Percentiles rank a stretch among this genome's conserved stretches.
These are phyloP conservation scores for Mycena crocata DNA, from an alignment of 768 basidiomycete species.

Conservation along the genomic window DNA sequence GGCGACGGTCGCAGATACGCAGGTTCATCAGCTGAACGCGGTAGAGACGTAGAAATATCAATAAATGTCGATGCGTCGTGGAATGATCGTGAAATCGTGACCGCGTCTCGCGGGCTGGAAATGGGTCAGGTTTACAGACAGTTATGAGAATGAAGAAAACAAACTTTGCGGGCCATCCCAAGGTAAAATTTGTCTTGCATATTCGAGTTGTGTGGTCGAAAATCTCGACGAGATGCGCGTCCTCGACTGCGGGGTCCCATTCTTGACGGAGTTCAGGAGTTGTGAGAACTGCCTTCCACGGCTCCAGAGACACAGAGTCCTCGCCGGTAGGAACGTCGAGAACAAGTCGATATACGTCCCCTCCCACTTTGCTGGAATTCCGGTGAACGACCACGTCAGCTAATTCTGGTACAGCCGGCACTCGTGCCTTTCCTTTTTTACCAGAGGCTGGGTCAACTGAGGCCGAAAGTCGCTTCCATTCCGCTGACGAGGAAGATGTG, in stretches of 20 bases:
- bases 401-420: conserved; percentile 65
- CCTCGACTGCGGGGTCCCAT: conserved; percentile 95
- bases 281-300: conserved; percentile 83
- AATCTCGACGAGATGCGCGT: conserved; percentile 84
- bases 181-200: conserved; percentile 87
- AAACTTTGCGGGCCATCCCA: conserved; percentile 98
- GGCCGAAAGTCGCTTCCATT: conserved; percentile 86
- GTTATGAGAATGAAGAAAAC: conserved; percentile 45
- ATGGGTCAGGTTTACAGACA: conserved; percentile 26
- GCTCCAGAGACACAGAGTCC: conserved; percentile 73
- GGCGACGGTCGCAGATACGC: conserved; percentile 92
- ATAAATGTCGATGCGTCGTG: conserved; percentile 85
- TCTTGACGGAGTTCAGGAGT: conserved; percentile 91
- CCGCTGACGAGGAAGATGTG: conserved; percentile 71
- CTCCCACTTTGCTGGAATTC: conserved; percentile 73
- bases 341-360: conserved; percentile 83
- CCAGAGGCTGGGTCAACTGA: conserved; percentile 50
- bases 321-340: conserved; percentile 81
- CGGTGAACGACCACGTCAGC: conserved; percentile 85
- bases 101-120: conserved; percentile 88
- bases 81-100: conserved; percentile 91
- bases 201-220: conserved; percentile 89
- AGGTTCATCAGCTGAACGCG: conserved; percentile 90
- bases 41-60: conserved; percentile 93
- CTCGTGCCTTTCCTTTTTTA: conserved; percentile 73